Percentiles rank a stretch among this genome's conserved stretches.
Evolutionary conservation across 345 rosid genomes (phyloP).

Genomic region (Linum tenue): DNA sequence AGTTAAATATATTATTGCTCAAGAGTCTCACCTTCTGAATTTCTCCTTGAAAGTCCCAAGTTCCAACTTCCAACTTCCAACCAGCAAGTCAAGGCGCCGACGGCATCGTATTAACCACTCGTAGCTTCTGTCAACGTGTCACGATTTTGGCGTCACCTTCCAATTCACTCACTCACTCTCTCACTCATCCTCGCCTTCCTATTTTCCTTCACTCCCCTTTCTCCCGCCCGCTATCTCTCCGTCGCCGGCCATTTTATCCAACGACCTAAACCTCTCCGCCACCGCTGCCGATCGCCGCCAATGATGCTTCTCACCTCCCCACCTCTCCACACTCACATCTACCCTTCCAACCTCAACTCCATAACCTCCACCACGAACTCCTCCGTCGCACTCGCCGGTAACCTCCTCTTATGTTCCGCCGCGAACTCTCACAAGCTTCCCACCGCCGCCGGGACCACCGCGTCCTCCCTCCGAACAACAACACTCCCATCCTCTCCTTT

Average conservation of each 20-base stretch:
- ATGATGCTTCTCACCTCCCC: slow-evolving; percentile 52
- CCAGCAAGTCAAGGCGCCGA: too few relatives aligned
- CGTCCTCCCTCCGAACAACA: slow-evolving; percentile 22
- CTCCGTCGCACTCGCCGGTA: slow-evolving; percentile 4
- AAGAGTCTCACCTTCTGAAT: too few relatives aligned
- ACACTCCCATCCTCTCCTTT: slow-evolving; percentile 20
- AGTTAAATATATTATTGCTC: too few relatives aligned
- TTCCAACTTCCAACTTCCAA: too few relatives aligned
- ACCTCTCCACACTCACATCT: slow-evolving; percentile 27
- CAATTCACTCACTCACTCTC: background rate
- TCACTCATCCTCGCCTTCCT: background rate
- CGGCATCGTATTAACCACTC: background rate
- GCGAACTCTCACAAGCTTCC: slow-evolving; percentile 10
- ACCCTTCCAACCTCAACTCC: slow-evolving; percentile 4
- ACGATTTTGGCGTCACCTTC: slow-evolving; percentile 7
- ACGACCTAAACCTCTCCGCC: background rate
- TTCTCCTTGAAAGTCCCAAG: too few relatives aligned
- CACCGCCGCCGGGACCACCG: slow-evolving; percentile 6
- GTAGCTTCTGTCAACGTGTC: slow-evolving; percentile 4
- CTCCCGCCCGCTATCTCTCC: background rate
- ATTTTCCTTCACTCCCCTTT: background rate
- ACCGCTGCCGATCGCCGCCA: background rate
- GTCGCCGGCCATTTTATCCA: too few relatives aligned
- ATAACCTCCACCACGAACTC: slow-evolving; percentile 12
- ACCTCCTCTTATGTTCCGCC: slow-evolving; percentile 7